Evolutionary conservation across 2,329 filamentous ascomycete species (phyloP), one percentile per base, ranked within the genome.

Genomic region (Acarospora socialis): DNA sequence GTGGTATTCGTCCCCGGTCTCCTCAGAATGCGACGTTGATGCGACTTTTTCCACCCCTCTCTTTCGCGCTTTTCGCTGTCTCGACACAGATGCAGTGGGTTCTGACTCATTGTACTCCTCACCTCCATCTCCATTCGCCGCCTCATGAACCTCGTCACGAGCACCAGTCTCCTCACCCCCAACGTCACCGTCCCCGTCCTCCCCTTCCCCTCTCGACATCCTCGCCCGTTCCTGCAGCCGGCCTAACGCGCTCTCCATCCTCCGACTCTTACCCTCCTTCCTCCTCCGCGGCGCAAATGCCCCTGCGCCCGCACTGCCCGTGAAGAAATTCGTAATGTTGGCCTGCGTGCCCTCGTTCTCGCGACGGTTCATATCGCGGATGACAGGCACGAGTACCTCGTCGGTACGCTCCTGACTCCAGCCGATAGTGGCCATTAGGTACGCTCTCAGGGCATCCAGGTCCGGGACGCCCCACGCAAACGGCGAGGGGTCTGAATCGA

Each of bases 401-500:
- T 98, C 90, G 0, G 87, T 95, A 5, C 84, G 68, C 54, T 95
- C 87, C 52, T 80, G 77, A 33, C 67, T 75, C 90, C 90, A 98
- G 0, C 90, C 90, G 44, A 98, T 82, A 2, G 87, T 94, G 1
- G 71, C 63, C 80, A 92, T 93, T 21, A 98, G 63, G 47, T 90
- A 98, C 16, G 68, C 65, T 5, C 92, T 64, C 39, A 98, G 60
- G 0, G 82, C 81, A 38, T 90, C 81, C 1, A 98, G 66, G 50
- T 98, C 87, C 0, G 90, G 90, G 0, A 94, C 81, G 18, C 90
- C 90, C 90, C 92, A 98, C 52, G 90, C 81, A 50, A 98, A 98
- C 1, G 65, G 59, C 44, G 90, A 77, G 0, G 78, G 66, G 43
- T 75, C 77, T 32, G 57, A 62, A 52, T 98, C 90, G 7, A 95